These are phyloP conservation scores for Lasiosphaeriaceae sp. DNA, from an alignment of 495 filamentous ascomycete genomes.

Conservation along the genomic window DNA sequence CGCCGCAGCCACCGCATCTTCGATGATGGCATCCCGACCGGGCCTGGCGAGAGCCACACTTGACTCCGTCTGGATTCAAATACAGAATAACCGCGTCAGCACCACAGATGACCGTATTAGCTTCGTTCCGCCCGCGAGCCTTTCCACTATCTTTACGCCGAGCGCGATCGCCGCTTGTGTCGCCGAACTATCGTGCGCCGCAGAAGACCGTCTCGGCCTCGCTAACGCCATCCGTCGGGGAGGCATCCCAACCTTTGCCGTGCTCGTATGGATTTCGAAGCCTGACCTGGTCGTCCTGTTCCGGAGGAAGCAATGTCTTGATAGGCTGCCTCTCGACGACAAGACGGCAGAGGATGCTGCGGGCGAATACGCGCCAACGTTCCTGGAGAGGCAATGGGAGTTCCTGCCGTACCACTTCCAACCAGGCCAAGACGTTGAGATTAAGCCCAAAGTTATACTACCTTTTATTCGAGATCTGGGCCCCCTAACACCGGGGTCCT, in stretches of 20 bases:
- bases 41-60: background rate
- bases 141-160: background rate
- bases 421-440: background rate
- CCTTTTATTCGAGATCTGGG: background rate
- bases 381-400: background rate
- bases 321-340: background rate
- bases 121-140: background rate
- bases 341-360: background rate
- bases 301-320: background rate
- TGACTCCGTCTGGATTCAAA: background rate
- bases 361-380: background rate
- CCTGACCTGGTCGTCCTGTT: background rate
- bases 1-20: background rate
- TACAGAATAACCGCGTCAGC: background rate
- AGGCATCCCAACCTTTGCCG: background rate
- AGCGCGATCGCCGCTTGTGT: background rate
- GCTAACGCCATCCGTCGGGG: background rate
- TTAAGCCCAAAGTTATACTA: background rate
- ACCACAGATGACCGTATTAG: background rate
- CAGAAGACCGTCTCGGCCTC: background rate
- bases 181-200: background rate
- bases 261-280: background rate
- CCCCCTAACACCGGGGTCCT: background rate
- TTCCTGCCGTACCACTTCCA: background rate
- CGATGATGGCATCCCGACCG: background rate